Conservation (phyloP, 495 filamentous ascomycete genomes). For the Neurospora sp. region DNA sequence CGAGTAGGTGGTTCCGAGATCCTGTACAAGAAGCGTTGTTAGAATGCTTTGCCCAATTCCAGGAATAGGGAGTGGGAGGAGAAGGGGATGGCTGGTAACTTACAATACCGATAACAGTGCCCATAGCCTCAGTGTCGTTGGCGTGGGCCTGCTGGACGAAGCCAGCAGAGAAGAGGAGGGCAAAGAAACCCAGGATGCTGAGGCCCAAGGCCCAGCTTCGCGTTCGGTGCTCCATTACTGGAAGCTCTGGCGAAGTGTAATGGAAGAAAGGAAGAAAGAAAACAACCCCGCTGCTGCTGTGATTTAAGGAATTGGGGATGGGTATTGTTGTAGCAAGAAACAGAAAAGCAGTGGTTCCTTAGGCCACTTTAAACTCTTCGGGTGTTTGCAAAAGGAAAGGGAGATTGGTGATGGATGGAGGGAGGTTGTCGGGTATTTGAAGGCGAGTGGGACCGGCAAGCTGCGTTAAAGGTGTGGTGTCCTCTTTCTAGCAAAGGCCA, state of each 20-base stretch:
- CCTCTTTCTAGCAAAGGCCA: background rate
- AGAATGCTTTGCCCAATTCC: slow-evolving; percentile 2
- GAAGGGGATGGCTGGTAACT: slow-evolving; percentile 12
- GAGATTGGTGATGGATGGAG: slow-evolving; percentile 5
- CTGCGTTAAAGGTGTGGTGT: slow-evolving; percentile 4
- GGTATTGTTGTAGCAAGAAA: slow-evolving; percentile 1
- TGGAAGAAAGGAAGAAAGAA: slow-evolving; percentile 7
- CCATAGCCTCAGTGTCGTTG: slow-evolving; percentile 67
- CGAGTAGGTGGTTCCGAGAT: slow-evolving; percentile 97
- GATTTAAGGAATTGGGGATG: slow-evolving; percentile 1
- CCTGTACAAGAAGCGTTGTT: slow-evolving; percentile 28
- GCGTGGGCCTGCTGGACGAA: slow-evolving; percentile 69
- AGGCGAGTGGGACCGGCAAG: slow-evolving; percentile 1
- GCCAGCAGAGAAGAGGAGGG: slow-evolving; percentile 63
- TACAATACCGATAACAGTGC: slow-evolving; percentile 89
- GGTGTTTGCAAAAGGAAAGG: slow-evolving; percentile 7
- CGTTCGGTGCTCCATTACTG: slow-evolving; percentile 41
- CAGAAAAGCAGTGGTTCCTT: slow-evolving; percentile 11
- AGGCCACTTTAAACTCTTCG: slow-evolving; percentile 1
- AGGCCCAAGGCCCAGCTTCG: slow-evolving; percentile 38
- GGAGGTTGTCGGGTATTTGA: slow-evolving; percentile 2
- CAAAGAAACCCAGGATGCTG: slow-evolving; percentile 50
- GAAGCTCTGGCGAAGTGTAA: slow-evolving; percentile 8
- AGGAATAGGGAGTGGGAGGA: background rate
- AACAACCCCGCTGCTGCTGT: slow-evolving; percentile 7